phyloP scores from a whole-genome alignment of 225 moss, liverwort and hornwort genomes.

The Sphagnum tenellum region DNA sequence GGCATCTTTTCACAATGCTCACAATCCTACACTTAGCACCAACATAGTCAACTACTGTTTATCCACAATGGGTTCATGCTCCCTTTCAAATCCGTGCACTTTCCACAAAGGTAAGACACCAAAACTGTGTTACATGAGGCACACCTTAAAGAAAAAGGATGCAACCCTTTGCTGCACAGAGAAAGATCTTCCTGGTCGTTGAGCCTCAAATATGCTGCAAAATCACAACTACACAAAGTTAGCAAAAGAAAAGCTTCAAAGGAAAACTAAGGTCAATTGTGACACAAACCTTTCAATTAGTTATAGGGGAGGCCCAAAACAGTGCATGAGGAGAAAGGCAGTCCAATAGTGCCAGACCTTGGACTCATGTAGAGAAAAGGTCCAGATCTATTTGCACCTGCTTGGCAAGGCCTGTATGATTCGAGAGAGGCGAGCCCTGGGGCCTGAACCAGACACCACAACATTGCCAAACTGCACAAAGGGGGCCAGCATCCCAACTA shows the following conservation, averaged over 20 bases:
- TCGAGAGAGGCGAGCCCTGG: constrained; percentile 54
- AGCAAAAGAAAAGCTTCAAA: constrained; percentile 1
- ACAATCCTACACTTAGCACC: no score
- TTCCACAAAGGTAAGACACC: no score
- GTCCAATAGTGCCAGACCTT: not conserved
- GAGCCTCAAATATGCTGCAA: constrained; percentile 83
- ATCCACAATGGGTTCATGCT: no score
- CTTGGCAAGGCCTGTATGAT: constrained; percentile 90
- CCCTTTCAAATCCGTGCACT: no score
- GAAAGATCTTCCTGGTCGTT: constrained; percentile 68
- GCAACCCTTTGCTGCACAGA: constrained; percentile 58
- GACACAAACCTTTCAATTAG: not conserved
- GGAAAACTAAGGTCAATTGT: not conserved
- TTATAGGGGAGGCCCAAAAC: no score
- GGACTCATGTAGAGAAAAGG: not conserved
- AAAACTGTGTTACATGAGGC: no score
- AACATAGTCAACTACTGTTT: no score
- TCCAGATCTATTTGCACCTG: constrained; percentile 23
- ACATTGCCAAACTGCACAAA: constrained; percentile 43
- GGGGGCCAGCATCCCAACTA: constrained; percentile 92
- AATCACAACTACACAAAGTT: not conserved
- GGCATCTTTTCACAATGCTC: no score
- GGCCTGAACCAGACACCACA: constrained; percentile 21
- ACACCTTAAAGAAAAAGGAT: constrained; percentile 67
- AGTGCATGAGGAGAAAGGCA: no score